phyloP scores from a whole-genome alignment of 495 filamentous ascomycete genomes.

The Pyrenopolyporus hunteri region DNA sequence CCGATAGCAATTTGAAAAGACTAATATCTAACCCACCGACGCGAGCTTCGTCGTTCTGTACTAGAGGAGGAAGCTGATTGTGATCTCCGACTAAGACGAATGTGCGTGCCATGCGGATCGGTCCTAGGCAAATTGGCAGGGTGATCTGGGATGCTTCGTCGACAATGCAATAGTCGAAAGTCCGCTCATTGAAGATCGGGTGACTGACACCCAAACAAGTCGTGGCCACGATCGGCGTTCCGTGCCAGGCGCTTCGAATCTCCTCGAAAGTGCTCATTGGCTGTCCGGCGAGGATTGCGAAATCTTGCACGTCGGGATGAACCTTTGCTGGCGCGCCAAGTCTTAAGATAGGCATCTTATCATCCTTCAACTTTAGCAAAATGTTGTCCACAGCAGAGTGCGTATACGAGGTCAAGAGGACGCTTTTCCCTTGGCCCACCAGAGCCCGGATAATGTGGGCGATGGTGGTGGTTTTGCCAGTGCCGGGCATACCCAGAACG shows the following conservation, averaged over 20 bases:
- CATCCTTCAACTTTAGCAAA: conserved; percentile 82
- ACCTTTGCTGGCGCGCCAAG: conserved; percentile 83
- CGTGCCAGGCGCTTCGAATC: conserved; percentile 78
- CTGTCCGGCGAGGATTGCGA: conserved; percentile 75
- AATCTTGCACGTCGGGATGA: conserved; percentile 82
- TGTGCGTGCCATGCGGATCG: conserved; percentile 88
- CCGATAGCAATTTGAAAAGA: conserved; percentile 90
- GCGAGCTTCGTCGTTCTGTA: conserved; percentile 87
- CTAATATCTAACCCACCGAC: conserved; percentile 89
- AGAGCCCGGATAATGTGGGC: conserved; percentile 95
- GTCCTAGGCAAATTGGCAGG: conserved; percentile 88
- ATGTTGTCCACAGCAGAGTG: conserved; percentile 99
- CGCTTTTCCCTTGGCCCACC: conserved; percentile 86
- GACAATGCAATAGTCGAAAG: conserved; percentile 97
- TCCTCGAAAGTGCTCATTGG: conserved; percentile 80
- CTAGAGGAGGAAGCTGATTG: conserved; percentile 90
- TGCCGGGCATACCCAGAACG: conserved; percentile 96
- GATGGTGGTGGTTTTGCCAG: conserved; percentile 97
- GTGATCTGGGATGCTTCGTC: conserved; percentile 99
- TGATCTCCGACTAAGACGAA: conserved; percentile 97
- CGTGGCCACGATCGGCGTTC: conserved; percentile 86
- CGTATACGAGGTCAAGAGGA: conserved; percentile 92
- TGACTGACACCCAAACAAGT: conserved; percentile 93
- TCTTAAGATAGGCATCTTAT: conserved; percentile 79
- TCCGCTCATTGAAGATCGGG: conserved; percentile 81